These are phyloP conservation scores for Candida pseudoglaebosa DNA, from an alignment of 805 yeast species.

Conservation along the genomic window DNA sequence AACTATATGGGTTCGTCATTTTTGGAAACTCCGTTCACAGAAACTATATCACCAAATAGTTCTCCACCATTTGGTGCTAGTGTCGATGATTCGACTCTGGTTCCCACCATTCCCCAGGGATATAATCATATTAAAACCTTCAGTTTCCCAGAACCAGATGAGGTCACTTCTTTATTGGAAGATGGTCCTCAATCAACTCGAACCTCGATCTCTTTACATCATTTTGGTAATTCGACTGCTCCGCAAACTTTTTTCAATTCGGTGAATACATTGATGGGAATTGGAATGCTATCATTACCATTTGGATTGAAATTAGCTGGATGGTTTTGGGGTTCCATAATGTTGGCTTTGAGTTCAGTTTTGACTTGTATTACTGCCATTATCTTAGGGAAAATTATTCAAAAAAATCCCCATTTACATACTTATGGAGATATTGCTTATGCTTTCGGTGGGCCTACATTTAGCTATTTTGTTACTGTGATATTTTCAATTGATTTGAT, in stretches of 20 bases:
- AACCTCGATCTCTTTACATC: conserved; percentile 8
- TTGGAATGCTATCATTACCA: conserved; percentile 72
- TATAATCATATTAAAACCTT: conserved; percentile 13
- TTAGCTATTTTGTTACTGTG: conserved; percentile 41
- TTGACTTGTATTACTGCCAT: conserved; percentile 52
- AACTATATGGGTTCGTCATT: conserved; percentile 19
- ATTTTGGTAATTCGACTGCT: conserved; percentile 46
- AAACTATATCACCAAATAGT: conserved; percentile 20
- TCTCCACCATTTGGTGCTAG: conserved; percentile 12
- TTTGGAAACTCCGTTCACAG: conserved; percentile 13
- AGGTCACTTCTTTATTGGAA: conserved; percentile 11
- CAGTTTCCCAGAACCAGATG: conserved; percentile 14
- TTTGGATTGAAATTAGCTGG: conserved; percentile 67
- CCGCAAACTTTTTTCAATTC: conserved; percentile 68
- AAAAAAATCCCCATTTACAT: conserved; percentile 32
- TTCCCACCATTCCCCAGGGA: conserved; percentile 6
- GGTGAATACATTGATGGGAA: conserved; percentile 70
- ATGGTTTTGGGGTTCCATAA: conserved; percentile 49
- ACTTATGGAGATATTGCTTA: conserved; percentile 62
- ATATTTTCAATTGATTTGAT: conserved; percentile 53
- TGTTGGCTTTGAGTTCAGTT: conserved; percentile 44
- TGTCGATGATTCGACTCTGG: conserved; percentile 9
- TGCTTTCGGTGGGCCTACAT: conserved; percentile 42
- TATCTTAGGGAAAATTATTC: conserved; percentile 47
- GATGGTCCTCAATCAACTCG: conserved; percentile 5